A percentile compares a stretch with the other conserved stretches of the same genome.
Evolutionary conservation across 2,329 filamentous ascomycete genomes (phyloP).

Genomic region (Parastagonospora avenae): DNA sequence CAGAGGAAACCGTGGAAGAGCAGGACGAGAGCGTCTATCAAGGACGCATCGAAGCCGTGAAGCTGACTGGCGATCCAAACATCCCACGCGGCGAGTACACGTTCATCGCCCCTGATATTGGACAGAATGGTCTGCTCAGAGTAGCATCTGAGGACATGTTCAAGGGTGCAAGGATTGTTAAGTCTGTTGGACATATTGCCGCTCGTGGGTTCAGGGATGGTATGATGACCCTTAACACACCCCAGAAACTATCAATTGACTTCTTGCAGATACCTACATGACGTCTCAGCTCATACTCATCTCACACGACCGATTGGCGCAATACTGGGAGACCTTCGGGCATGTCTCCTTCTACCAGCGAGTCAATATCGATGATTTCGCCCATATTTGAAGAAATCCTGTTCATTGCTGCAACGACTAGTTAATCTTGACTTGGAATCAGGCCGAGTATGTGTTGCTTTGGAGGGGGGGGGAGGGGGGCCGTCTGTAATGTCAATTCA

Average conservation of each 20-base stretch:
- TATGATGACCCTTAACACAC: slow-evolving; percentile 53
- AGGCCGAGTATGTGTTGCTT: no score
- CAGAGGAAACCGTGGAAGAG: background rate
- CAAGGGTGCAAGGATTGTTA: slow-evolving; percentile 73
- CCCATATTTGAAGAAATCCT: slow-evolving; percentile 11
- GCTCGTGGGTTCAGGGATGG: slow-evolving; percentile 71
- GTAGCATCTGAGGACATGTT: slow-evolving; percentile 71
- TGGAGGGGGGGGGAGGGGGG: no score
- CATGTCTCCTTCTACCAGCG: slow-evolving; percentile 57
- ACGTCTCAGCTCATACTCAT: slow-evolving; percentile 78
- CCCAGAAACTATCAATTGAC: slow-evolving; percentile 3
- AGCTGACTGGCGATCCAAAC: slow-evolving; percentile 89
- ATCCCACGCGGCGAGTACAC: slow-evolving; percentile 85
- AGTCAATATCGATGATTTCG: slow-evolving; percentile 51
- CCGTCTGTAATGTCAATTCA: no score
- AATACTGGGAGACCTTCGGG: slow-evolving; percentile 73
- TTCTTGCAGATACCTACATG: slow-evolving; percentile 69
- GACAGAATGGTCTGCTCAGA: slow-evolving; percentile 66
- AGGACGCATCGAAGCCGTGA: slow-evolving; percentile 80
- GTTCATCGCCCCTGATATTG: slow-evolving; percentile 80
- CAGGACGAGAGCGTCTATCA: slow-evolving; percentile 55
- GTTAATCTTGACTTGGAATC: no score
- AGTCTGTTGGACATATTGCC: slow-evolving; percentile 78
- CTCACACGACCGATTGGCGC: slow-evolving; percentile 76
- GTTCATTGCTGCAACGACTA: no score